Evolutionary conservation across 2,329 filamentous ascomycete genomes (phyloP).

Genomic region (Periconia macrospinosa): DNA sequence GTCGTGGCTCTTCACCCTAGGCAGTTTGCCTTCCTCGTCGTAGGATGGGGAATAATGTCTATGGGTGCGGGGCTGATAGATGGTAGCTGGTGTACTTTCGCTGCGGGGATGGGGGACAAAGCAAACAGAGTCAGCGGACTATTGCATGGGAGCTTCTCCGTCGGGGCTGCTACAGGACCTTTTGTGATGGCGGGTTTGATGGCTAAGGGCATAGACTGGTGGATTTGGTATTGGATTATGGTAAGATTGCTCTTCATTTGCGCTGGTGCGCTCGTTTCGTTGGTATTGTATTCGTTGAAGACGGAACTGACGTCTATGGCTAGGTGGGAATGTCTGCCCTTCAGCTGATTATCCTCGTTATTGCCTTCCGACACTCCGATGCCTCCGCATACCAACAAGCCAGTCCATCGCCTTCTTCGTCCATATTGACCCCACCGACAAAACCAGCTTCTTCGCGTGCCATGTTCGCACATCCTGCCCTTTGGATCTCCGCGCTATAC

Average conservation of each 20-base stretch:
- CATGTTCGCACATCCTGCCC: slow-evolving; percentile 39
- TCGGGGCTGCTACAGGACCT: slow-evolving; percentile 45
- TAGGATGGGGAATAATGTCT: slow-evolving; percentile 24
- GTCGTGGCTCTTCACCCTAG: slow-evolving; percentile 31
- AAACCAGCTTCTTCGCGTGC: not conserved
- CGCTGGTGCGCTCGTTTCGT: not conserved
- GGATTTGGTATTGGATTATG: slow-evolving; percentile 44
- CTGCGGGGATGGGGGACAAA: slow-evolving; percentile 39
- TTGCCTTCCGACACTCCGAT: slow-evolving; percentile 45
- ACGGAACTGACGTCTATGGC: not conserved
- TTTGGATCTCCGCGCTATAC: slow-evolving; percentile 48
- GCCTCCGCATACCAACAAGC: slow-evolving; percentile 33
- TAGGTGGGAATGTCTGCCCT: slow-evolving; percentile 18
- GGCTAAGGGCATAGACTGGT: slow-evolving; percentile 35
- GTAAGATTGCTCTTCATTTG: slow-evolving; percentile 26
- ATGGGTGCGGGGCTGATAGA: slow-evolving; percentile 48
- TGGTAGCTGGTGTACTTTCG: slow-evolving; percentile 52
- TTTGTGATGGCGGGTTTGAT: slow-evolving; percentile 39
- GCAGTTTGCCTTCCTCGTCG: slow-evolving; percentile 36
- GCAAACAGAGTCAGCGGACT: slow-evolving; percentile 47
- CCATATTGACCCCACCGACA: not conserved
- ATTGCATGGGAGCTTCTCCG: slow-evolving; percentile 46
- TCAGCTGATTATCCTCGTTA: slow-evolving; percentile 29
- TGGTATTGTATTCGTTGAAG: not conserved
- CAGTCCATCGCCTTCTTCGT: slow-evolving; percentile 10